Evolutionary conservation across 176 grass and related monocot species (phyloP).

Genomic region (Neostapfia colusana): DNA sequence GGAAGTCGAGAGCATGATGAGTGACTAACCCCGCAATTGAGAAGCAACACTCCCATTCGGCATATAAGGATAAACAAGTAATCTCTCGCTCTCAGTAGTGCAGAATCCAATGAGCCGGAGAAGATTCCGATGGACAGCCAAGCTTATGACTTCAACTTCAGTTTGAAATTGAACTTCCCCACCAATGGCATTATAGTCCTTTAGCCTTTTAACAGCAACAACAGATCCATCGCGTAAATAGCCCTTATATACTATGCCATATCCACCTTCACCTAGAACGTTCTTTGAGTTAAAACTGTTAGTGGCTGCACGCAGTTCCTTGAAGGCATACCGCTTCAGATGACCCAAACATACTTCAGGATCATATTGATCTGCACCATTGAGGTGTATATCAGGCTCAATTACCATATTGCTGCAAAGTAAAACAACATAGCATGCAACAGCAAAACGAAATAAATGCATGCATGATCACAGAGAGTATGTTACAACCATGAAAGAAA

Average conservation of each 20-base stretch:
- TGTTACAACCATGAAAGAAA: neutral
- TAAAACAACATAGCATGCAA: conserved; percentile 3
- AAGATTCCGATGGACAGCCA: conserved; percentile 94
- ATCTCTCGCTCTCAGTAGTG: conserved; percentile 75
- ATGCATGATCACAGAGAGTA: neutral
- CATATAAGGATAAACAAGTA: conserved; percentile 97
- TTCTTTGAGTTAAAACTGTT: conserved; percentile 92
- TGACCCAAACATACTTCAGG: conserved; percentile 88
- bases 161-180: conserved; percentile 94
- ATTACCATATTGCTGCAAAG: conserved; percentile 19
- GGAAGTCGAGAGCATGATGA: conserved; percentile 10
- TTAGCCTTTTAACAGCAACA: conserved; percentile 90
- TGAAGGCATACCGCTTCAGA: conserved; percentile 84
- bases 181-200: conserved; percentile 82
- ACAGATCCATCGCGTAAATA: conserved; percentile 72
- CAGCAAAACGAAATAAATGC: neutral
- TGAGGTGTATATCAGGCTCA: conserved; percentile 32
- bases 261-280: conserved; percentile 93
- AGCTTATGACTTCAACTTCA: conserved; percentile 98
- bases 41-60: conserved; percentile 97
- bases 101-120: conserved; percentile 87
- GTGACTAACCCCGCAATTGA: conserved; percentile 72
- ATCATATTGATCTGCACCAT: conserved; percentile 73
- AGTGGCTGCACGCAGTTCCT: conserved; percentile 83
- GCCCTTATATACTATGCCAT: conserved; percentile 95